phyloP scores from a whole-genome alignment of 2,329 filamentous ascomycete genomes.

The Colletotrichum tanaceti region DNA sequence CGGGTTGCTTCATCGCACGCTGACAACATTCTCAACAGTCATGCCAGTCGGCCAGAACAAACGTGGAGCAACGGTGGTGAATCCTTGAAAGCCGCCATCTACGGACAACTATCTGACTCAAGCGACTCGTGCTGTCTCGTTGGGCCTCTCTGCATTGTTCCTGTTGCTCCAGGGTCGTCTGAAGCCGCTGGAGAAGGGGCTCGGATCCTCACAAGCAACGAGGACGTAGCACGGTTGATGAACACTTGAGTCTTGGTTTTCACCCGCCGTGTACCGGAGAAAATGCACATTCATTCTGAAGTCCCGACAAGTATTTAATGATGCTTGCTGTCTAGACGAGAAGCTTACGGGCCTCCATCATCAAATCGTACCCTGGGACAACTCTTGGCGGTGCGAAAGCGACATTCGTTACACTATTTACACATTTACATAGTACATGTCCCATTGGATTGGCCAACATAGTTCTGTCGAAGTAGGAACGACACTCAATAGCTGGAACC shows the following conservation, averaged over 20 bases:
- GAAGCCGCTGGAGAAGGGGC: not conserved
- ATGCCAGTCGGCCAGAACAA: not conserved
- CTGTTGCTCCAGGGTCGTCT: not conserved
- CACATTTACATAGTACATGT: too few species aligned
- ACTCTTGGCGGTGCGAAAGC: not conserved
- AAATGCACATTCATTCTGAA: too few species aligned
- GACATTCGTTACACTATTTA: too few species aligned
- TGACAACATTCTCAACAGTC: not conserved
- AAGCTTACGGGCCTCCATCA: not conserved
- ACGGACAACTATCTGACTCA: not conserved
- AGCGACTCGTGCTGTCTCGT: not conserved
- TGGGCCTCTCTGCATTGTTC: not conserved
- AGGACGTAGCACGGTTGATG: not conserved
- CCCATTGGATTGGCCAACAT: not conserved
- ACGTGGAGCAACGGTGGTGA: not conserved
- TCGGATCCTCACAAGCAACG: not conserved
- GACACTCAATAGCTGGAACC: not conserved
- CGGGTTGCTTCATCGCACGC: not conserved
- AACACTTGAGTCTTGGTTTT: too few species aligned
- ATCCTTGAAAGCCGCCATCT: not conserved
- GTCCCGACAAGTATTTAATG: too few species aligned
- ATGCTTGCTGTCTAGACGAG: too few species aligned
- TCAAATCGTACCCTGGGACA: not conserved
- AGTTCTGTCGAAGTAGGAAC: not conserved
- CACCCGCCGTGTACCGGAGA: too few species aligned